phyloP scores from a whole-genome alignment of 148 eudicot genomes.

The Agrostemma githago region DNA sequence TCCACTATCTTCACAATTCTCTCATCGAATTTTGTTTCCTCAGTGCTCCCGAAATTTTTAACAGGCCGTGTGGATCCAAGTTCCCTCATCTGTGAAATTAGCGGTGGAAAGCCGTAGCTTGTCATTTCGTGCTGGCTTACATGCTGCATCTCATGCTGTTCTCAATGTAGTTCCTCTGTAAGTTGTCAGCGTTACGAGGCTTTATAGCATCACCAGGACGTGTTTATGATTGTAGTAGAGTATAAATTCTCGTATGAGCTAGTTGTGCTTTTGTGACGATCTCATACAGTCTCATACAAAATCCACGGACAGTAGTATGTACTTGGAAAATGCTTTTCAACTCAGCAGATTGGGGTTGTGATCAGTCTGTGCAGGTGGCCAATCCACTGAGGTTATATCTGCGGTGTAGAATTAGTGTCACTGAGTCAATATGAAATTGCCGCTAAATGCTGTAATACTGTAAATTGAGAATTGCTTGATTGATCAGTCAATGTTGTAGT shows the following conservation, averaged over 20 bases:
- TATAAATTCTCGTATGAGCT: neutral
- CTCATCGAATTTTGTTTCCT: neutral
- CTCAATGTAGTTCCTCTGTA: slow-evolving; percentile 92
- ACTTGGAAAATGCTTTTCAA: slow-evolving; percentile 1
- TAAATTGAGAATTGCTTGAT: neutral
- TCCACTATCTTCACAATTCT: neutral
- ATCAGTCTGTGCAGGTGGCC: neutral
- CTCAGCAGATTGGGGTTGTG: slow-evolving; percentile 2
- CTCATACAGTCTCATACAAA: neutral
- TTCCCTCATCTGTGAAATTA: slow-evolving; percentile 67
- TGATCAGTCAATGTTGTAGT: neutral
- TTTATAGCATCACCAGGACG: neutral
- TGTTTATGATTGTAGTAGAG: neutral
- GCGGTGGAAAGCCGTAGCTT: slow-evolving; percentile 48
- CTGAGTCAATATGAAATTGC: neutral
- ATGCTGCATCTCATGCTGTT: slow-evolving; percentile 97
- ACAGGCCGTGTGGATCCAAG: slow-evolving; percentile 93
- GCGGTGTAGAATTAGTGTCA: neutral
- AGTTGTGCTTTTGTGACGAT: neutral
- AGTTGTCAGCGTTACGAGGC: slow-evolving; percentile 28
- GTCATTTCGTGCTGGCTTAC: slow-evolving; percentile 79
- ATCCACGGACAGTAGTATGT: neutral
- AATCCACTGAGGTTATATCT: neutral
- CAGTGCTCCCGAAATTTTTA: neutral
- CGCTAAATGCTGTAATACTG: neutral